Conservation (phyloP, 2,329 filamentous ascomycete species). For the Pseudocercospora vitis region DNA sequence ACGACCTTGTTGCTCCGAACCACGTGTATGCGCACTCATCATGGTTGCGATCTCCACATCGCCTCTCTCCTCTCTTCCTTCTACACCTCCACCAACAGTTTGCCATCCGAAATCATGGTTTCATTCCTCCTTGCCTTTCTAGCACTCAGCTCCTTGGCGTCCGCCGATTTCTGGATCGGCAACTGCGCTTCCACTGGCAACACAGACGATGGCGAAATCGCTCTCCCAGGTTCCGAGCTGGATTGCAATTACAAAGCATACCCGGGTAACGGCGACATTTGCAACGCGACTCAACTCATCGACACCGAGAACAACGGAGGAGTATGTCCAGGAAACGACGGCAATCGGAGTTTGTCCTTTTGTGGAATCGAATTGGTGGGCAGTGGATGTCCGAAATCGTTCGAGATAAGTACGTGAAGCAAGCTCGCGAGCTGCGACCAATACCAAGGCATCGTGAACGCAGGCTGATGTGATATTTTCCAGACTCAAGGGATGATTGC, state of each 20-base stretch:
- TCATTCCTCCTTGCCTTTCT: neutral
- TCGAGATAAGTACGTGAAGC: constrained; percentile 10
- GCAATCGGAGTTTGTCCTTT: constrained; percentile 14
- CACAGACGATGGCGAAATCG: constrained; percentile 3
- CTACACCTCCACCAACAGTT: neutral
- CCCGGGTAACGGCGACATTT: constrained; percentile 8
- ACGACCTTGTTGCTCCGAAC: too few relatives aligned
- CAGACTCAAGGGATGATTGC: constrained; percentile 17
- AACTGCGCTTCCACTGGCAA: constrained; percentile 14
- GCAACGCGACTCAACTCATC: constrained; percentile 4
- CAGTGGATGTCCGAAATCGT: constrained; percentile 8
- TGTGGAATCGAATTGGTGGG: constrained; percentile 10
- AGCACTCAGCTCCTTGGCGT: neutral
- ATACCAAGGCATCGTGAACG: neutral
- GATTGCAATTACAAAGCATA: constrained; percentile 20
- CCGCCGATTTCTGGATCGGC: constrained; percentile 20
- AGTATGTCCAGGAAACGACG: constrained; percentile 17
- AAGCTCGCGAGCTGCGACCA: too few relatives aligned
- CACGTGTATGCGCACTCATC: too few relatives aligned
- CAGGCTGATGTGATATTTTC: neutral
- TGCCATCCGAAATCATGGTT: neutral
- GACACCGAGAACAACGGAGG: constrained; percentile 17
- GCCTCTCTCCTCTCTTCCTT: neutral
- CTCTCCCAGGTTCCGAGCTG: constrained; percentile 11
- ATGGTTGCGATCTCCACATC: neutral